Conservation (phyloP, 768 basidiomycete species). For the Suillus sp. region DNA sequence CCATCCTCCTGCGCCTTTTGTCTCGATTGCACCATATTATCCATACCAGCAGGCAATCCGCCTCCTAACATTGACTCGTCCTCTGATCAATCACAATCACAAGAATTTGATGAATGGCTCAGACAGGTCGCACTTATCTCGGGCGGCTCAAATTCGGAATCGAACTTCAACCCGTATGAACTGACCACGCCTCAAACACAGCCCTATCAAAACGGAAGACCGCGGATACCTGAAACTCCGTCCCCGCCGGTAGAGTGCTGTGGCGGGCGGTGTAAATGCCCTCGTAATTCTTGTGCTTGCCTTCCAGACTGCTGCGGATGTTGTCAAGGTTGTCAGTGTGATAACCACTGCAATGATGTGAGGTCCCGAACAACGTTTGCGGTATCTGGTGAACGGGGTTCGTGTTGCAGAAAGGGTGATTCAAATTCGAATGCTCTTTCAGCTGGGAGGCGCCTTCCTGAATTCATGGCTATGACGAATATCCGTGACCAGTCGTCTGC, state of each 20-base stretch:
- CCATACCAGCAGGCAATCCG: constrained; percentile 45
- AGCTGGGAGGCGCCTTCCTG: constrained; percentile 29
- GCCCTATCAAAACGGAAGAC: constrained; percentile 11
- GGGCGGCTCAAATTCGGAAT: constrained; percentile 12
- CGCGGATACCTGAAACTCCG: constrained; percentile 21
- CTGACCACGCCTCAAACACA: constrained; percentile 23
- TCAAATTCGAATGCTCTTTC: constrained; percentile 14
- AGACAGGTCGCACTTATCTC: constrained; percentile 43
- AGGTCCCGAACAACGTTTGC: constrained; percentile 31
- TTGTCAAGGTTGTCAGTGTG: constrained; percentile 34
- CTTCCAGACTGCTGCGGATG: constrained; percentile 33
- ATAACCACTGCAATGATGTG: constrained; percentile 24
- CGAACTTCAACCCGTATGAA: constrained; percentile 35
- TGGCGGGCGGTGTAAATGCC: constrained; percentile 38
- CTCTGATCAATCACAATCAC: constrained; percentile 44
- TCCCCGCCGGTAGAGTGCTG: constrained; percentile 30
- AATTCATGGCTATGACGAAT: constrained; percentile 36
- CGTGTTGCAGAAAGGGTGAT: constrained; percentile 21
- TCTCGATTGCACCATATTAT: constrained; percentile 63
- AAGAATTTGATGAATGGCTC: constrained; percentile 66
- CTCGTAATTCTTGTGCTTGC: constrained; percentile 35
- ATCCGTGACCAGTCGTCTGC: constrained; percentile 30
- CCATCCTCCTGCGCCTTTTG: constrained; percentile 49
- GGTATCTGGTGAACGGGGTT: constrained; percentile 38
- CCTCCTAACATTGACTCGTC: constrained; percentile 44